Evolutionary conservation across 805 yeast species (phyloP), one percentile per base, ranked within the genome.

Genomic region (Ogataea trehalophila): DNA sequence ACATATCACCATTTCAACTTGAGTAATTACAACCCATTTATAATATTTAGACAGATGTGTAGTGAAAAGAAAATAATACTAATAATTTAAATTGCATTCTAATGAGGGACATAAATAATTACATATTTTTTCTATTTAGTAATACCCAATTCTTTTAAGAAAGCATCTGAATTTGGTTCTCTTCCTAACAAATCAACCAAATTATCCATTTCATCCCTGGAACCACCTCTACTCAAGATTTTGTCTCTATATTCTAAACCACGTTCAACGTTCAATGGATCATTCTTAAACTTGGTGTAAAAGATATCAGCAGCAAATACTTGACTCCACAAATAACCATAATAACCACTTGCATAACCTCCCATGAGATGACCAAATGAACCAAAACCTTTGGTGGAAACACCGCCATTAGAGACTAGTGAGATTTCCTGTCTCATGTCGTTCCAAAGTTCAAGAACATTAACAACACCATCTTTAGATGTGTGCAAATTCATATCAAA

Each of bases 241-340:
- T 74, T 71, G 59, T 85, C 86, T 62, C 95, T 78, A 65, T 88
- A 88, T 50, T 74, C 70, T 29, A 77, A 65, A 43, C 96, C 96
- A 43, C 68, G 73, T 16, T 63, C 62, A 18, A 78, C 70, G 59
- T 81, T 77, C 76, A 85, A 73, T 39, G 95, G 94, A 62, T 85
- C 79, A 1, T 68, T 57, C 48, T 79, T 77, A 73, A 88, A 88
- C 59, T 78, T 76, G 5, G 87, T 68, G 63, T 85, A 81, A 69
- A 77, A 88, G 61, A 88, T 85, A 64, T 88, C 96, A 6, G 87
- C 78, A 1, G 95, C 94, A 71, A 83, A 88, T 15, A 87, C 95
- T 59, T 82, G 83, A 2, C 95, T 85, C 83, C 89, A 88, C 69
- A 87, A 67, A 64, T 88, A 88, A 2, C 95, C 95, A 58, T 88